Conservation (phyloP, 345 rosid genomes). For the Gossypioides kirkii region DNA sequence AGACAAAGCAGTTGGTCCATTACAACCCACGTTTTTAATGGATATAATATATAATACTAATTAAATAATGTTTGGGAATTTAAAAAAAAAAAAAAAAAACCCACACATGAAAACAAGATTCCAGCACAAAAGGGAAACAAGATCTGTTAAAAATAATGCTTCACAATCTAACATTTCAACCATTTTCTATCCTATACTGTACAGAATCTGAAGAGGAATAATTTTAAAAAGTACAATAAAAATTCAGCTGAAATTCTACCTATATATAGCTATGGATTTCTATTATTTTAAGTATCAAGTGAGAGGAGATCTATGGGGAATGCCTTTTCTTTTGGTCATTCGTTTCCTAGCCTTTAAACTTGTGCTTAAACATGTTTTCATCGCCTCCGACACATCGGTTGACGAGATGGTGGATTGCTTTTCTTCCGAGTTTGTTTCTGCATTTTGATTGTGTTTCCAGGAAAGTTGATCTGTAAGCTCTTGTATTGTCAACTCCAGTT, state of each 20-base stretch:
- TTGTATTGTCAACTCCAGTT: slow-evolving; percentile 26
- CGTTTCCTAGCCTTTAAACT: slow-evolving; percentile 47
- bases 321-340: slow-evolving; percentile 62
- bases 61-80: too few species aligned
- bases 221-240: too few species aligned
- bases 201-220: slow-evolving; percentile 6
- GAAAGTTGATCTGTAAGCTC: slow-evolving; percentile 26
- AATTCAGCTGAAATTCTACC: not conserved
- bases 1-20: too few species aligned
- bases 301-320: slow-evolving; percentile 58
- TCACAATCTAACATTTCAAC: too few species aligned
- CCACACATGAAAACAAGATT: too few species aligned
- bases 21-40: too few species aligned
- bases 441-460: slow-evolving; percentile 31
- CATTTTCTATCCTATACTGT: slow-evolving; percentile 7
- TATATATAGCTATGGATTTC: not conserved
- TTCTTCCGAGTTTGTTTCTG: slow-evolving; percentile 39
- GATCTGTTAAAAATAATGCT: too few species aligned
- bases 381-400: slow-evolving; percentile 54
- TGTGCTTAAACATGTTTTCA: slow-evolving; percentile 27
- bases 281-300: slow-evolving; percentile 25
- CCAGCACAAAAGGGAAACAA: too few species aligned
- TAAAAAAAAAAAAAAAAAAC: too few species aligned
- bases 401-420: slow-evolving; percentile 45
- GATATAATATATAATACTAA: too few species aligned